Evolutionary conservation across 208 protist species (phyloP).

Genomic region (Trypanosoma melophagium): DNA sequence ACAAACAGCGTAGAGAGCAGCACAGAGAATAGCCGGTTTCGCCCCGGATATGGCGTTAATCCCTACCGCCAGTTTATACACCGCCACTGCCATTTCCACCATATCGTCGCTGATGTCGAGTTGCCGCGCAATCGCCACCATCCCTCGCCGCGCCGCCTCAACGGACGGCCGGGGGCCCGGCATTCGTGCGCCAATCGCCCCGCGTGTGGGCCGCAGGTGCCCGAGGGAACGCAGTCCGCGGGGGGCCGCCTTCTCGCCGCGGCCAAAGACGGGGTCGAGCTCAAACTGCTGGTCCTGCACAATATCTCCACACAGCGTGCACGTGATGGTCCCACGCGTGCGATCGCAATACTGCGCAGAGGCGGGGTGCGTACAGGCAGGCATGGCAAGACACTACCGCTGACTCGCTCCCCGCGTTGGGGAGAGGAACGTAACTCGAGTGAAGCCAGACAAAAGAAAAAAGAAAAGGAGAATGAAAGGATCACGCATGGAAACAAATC

Average conservation of each 20-base stretch:
- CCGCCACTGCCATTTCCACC: slow-evolving; percentile 71
- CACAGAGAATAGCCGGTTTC: slow-evolving; percentile 64
- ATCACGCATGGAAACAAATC: too few relatives aligned
- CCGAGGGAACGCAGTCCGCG: slow-evolving; percentile 26
- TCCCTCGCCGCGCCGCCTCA: slow-evolving; percentile 77
- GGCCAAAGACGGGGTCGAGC: slow-evolving; percentile 74
- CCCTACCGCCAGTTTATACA: slow-evolving; percentile 78
- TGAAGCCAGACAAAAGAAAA: slow-evolving; percentile 1
- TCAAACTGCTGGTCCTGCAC: slow-evolving; percentile 75
- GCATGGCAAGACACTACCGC: slow-evolving; percentile 30
- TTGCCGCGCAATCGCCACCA: slow-evolving; percentile 72
- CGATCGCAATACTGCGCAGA: slow-evolving; percentile 70
- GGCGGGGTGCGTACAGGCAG: slow-evolving; percentile 66
- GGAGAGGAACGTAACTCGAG: slow-evolving; percentile 12
- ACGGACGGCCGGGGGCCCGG: slow-evolving; percentile 54
- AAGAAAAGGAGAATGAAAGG: slow-evolving; percentile 1
- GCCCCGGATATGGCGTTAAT: slow-evolving; percentile 78
- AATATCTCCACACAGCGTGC: slow-evolving; percentile 82
- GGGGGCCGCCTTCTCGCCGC: slow-evolving; percentile 23
- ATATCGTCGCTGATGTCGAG: slow-evolving; percentile 78
- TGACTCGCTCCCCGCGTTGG: background rate
- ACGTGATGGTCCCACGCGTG: slow-evolving; percentile 56
- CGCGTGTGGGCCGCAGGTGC: slow-evolving; percentile 53
- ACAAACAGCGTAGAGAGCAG: slow-evolving; percentile 87
- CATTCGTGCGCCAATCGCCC: slow-evolving; percentile 16